Evolutionary conservation across 2,329 filamentous ascomycete species (phyloP).

Genomic region (Hypoxylon sp.): DNA sequence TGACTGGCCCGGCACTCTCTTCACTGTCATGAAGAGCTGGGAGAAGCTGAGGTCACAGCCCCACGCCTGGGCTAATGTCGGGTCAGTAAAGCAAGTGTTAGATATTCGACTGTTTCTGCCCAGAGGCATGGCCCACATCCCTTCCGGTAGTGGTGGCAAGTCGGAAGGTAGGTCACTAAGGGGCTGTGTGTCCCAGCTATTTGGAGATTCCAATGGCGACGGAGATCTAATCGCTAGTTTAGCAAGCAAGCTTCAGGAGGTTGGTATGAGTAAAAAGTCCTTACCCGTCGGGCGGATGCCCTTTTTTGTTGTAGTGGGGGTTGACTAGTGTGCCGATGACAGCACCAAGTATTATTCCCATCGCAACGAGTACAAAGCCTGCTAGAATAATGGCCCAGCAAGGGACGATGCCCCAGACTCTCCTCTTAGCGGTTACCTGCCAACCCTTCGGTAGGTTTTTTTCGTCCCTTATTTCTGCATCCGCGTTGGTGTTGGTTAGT

Average conservation of each 20-base stretch:
- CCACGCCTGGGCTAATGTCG: slow-evolving; percentile 67
- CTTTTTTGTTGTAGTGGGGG: slow-evolving; percentile 41
- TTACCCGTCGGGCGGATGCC: slow-evolving; percentile 26
- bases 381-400: slow-evolving; percentile 68
- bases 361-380: slow-evolving; percentile 57
- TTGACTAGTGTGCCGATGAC: slow-evolving; percentile 60
- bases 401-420: slow-evolving; percentile 66
- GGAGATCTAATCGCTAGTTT: slow-evolving; percentile 31
- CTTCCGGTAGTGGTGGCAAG: slow-evolving; percentile 62
- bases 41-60: slow-evolving; percentile 64
- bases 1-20: slow-evolving; percentile 38
- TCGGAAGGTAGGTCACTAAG: slow-evolving; percentile 60
- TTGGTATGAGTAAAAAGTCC: slow-evolving; percentile 8
- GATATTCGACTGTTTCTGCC: slow-evolving; percentile 56
- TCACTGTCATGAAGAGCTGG: slow-evolving; percentile 56
- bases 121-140: slow-evolving; percentile 64
- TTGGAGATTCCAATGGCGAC: slow-evolving; percentile 39
- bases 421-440: slow-evolving; percentile 62
- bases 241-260: slow-evolving; percentile 19
- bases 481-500: slow-evolving; percentile 59
- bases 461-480: slow-evolving; percentile 54
- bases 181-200: slow-evolving; percentile 59
- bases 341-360: slow-evolving; percentile 65
- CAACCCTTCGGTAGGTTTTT: slow-evolving; percentile 56
- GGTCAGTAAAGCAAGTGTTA: slow-evolving; percentile 65